Evolutionary conservation across 495 filamentous ascomycete genomes (phyloP), one percentile per base, ranked within the genome.

Genomic region (Daldinia grandis): DNA sequence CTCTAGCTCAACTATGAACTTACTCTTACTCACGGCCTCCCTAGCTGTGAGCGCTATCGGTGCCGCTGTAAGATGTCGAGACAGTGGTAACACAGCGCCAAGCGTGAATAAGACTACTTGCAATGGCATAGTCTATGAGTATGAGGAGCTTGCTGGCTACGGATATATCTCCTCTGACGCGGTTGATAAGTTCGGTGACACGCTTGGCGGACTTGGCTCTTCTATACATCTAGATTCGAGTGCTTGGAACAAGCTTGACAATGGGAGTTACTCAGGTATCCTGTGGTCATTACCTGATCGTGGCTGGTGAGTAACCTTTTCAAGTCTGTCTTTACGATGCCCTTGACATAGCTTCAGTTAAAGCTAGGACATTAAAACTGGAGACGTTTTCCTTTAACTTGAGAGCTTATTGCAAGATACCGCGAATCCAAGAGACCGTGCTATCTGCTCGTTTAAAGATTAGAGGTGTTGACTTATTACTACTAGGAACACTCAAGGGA

Each of bases 131-230:
- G 80, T 77, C 0, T 94, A 91, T 75, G 81, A 84, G 12, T 93
- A 93, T 77, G 79, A 90, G 62, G 83, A 87, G 49, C 86, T 94
- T 4, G 90, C 88, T 12, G 92, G 92, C 19, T 94, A 89, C 69
- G 91, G 92, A 4, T 86, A 82, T 64, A 73, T 94, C 28, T 75
- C 86, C 3, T 81, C 82, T 12, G 83, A 91, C 65, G 86, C 85
- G 15, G 76, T 81, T 5, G 92, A 94, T 80, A 88, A 92, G 74
- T 90, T 86, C 66, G 89, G 89, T 9, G 92, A 95, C 75, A 94
- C 91, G 0, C 72, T 94, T 6, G 89, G 87, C 50, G 88, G 90
- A 14, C 80, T 91, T 25, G 92, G 92, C 15, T 90, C 87, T 65
- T 83, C 90, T 30, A 85, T 91, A 74, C 87, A 89, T 15, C 74